phyloP scores from a whole-genome alignment of 2,329 filamentous ascomycete species.

The Microthyrium microscopicum region DNA sequence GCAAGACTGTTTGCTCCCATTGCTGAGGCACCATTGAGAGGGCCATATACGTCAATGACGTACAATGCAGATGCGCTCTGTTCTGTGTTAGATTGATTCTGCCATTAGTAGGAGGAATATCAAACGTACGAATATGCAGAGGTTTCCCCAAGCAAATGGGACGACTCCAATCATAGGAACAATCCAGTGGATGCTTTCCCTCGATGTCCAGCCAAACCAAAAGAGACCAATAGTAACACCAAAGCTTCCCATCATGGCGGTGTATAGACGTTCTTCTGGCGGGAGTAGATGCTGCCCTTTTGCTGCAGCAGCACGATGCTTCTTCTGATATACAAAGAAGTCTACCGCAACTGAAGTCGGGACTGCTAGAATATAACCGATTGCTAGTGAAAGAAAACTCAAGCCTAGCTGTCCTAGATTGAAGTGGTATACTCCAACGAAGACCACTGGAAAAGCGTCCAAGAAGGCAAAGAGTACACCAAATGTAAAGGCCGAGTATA shows the following conservation, averaged over 20 bases:
- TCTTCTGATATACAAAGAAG: slow-evolving; percentile 19
- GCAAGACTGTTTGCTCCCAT: slow-evolving; percentile 42
- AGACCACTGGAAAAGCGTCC: slow-evolving; percentile 18
- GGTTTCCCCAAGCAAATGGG: slow-evolving; percentile 14
- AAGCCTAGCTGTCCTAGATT: slow-evolving; percentile 16
- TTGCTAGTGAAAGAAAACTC: slow-evolving; percentile 17
- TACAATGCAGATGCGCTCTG: slow-evolving; percentile 24
- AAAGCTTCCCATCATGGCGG: slow-evolving; percentile 19
- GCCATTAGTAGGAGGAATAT: not conserved
- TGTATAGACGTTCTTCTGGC: slow-evolving; percentile 20
- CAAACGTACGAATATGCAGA: slow-evolving; percentile 19
- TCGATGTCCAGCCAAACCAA: slow-evolving; percentile 24
- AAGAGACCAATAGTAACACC: slow-evolving; percentile 19
- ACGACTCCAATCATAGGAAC: slow-evolving; percentile 18
- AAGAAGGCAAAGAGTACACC: slow-evolving; percentile 21
- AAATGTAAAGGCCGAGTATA: slow-evolving; percentile 21
- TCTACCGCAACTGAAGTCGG: slow-evolving; percentile 20
- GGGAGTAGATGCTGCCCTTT: slow-evolving; percentile 13
- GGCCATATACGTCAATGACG: slow-evolving; percentile 38
- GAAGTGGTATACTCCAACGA: slow-evolving; percentile 17
- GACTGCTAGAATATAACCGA: slow-evolving; percentile 16
- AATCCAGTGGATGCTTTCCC: slow-evolving; percentile 22
- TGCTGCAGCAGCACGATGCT: slow-evolving; percentile 14
- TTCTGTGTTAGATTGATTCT: slow-evolving; percentile 3
- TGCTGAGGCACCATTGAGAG: slow-evolving; percentile 39